phyloP scores from a whole-genome alignment of 192 early-diverging fungal genomes.

The Endogone sp. region DNA sequence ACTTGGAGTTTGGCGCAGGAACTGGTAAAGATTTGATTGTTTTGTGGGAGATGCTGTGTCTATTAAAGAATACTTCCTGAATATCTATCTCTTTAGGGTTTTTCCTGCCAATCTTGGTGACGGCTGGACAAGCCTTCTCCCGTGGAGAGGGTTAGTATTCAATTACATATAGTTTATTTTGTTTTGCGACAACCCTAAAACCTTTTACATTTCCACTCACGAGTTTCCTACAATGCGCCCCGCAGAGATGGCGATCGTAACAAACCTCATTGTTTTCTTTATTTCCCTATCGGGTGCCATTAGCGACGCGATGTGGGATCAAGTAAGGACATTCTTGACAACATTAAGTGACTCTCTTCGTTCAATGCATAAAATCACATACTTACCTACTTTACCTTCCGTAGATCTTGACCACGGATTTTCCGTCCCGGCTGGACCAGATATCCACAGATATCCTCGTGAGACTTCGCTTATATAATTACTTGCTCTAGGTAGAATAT shows the following conservation, averaged over 20 bases:
- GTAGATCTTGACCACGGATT: not conserved
- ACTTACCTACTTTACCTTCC: not conserved
- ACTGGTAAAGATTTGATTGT: not conserved
- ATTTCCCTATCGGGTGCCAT: not conserved
- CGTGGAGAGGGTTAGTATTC: not conserved
- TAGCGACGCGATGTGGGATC: not conserved
- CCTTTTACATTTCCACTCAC: not conserved
- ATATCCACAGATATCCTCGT: not conserved
- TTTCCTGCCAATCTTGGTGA: not conserved
- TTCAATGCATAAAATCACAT: not conserved
- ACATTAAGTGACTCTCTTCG: not conserved
- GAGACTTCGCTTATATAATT: not conserved
- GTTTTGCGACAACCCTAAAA: not conserved
- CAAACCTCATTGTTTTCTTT: not conserved
- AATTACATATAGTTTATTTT: not conserved
- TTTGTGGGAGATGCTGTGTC: not conserved
- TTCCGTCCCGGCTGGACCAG: not conserved
- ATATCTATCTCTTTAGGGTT: not conserved
- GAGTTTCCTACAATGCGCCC: not conserved
- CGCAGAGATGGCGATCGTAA: not conserved
- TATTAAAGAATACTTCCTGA: not conserved
- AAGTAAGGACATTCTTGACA: too few relatives aligned
- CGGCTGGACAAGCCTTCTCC: not conserved
- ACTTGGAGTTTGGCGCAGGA: not conserved
- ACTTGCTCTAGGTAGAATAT: too few relatives aligned